phyloP scores from a whole-genome alignment of 78 protist species.

The Anaeramoeba flamelloides region DNA sequence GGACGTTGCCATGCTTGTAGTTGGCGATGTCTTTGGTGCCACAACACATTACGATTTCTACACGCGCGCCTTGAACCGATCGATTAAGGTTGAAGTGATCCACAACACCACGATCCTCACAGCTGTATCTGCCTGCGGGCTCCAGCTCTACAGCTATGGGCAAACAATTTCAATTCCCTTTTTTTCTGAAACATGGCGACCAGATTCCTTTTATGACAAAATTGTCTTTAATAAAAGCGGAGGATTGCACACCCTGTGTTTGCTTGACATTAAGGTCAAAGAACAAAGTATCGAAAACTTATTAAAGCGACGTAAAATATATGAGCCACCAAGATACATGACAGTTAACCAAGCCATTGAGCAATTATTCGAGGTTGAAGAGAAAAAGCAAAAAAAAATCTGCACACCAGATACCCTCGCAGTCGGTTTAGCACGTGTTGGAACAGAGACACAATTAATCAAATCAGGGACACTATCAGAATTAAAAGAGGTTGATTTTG shows the following conservation, averaged over 20 bases:
- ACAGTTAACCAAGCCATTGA: conserved; percentile 58
- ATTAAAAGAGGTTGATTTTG: conserved; percentile 59
- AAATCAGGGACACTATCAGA: conserved; percentile 49
- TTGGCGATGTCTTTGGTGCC: conserved; percentile 95
- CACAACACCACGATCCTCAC: conserved; percentile 98
- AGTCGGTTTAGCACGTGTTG: conserved; percentile 79
- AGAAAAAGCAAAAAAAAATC: conserved; percentile 2
- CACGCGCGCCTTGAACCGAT: conserved; percentile 47
- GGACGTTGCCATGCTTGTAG: conserved; percentile 83
- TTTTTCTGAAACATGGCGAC: conserved; percentile 75
- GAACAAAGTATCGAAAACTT: conserved; percentile 60
- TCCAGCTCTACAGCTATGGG: conserved; percentile 88
- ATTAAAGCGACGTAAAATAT: conserved; percentile 53
- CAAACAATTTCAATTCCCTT: conserved; percentile 77
- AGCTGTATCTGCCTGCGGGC: conserved; percentile 91
- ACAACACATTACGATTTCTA: conserved; percentile 89
- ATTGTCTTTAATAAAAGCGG: conserved; percentile 32
- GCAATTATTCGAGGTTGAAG: conserved; percentile 68
- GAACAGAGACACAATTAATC: conserved; percentile 54
- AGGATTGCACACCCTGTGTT: conserved; percentile 90
- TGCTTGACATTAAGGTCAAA: conserved; percentile 36
- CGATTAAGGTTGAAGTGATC: conserved; percentile 36
- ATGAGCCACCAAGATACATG: conserved; percentile 95
- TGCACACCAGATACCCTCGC: conserved; percentile 26
- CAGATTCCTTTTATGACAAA: conserved; percentile 76